A percentile compares a stretch with the other conserved stretches of the same genome.
Evolutionary conservation across 2,329 filamentous ascomycete species (phyloP).

Genomic region (Claviceps purpurea): DNA sequence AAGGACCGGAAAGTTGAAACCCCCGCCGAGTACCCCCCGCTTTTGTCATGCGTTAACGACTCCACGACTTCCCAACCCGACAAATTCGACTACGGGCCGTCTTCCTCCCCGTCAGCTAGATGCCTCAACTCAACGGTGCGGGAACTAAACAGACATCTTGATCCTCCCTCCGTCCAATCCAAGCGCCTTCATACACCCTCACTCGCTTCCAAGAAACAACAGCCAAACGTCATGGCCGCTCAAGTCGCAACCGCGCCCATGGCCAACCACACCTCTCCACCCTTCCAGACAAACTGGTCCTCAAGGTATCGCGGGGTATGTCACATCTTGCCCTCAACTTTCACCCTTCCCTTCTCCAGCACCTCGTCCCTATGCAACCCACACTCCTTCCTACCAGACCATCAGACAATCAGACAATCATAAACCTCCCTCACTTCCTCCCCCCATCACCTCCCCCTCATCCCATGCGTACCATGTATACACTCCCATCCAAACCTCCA

Average conservation of each 20-base stretch:
- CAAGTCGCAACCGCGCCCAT: slow-evolving; percentile 9
- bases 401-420: no score
- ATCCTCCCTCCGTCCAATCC: not conserved
- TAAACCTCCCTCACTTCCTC: no score
- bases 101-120: not conserved
- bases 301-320: slow-evolving; percentile 50
- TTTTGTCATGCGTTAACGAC: not conserved
- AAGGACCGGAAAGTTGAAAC: not conserved
- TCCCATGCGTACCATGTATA: no score
- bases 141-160: not conserved
- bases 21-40: not conserved
- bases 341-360: not conserved
- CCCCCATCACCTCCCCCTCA: no score
- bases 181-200: not conserved
- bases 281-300: slow-evolving; percentile 44
- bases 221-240: slow-evolving; percentile 18
- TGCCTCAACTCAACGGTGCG: not conserved
- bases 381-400: no score
- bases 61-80: not conserved
- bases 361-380: not conserved
- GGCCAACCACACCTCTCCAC: slow-evolving; percentile 13
- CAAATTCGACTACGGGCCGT: not conserved
- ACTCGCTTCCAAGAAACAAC: not conserved
- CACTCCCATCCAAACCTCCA: no score
- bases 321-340: slow-evolving; percentile 1